Evolutionary conservation across 108 stramenopile genomes (phyloP).

Genomic region (Fragilariopsis cylindrus): DNA sequence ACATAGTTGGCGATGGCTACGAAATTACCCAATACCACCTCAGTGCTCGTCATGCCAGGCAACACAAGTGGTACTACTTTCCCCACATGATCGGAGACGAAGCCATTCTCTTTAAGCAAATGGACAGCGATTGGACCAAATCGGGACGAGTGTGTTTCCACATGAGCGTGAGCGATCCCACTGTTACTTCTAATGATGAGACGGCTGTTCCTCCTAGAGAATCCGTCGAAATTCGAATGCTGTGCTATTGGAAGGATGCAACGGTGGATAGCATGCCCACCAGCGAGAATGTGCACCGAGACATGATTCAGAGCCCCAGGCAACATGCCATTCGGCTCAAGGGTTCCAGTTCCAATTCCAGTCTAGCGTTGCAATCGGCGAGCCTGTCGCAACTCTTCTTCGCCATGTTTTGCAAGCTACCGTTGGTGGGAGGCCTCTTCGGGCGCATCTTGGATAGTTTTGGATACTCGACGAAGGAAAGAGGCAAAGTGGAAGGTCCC

Average conservation of each 20-base stretch:
- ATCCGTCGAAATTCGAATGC: conserved; percentile 26
- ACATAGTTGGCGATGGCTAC: neutral
- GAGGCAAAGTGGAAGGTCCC: too few relatives aligned
- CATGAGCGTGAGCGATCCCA: conserved; percentile 25
- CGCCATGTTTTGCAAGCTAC: too few relatives aligned
- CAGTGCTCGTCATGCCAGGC: conserved; percentile 19
- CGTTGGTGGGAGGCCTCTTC: too few relatives aligned
- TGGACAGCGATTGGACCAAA: conserved; percentile 28
- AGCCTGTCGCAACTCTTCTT: too few relatives aligned
- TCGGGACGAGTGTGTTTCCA: conserved; percentile 29
- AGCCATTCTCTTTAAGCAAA: conserved; percentile 35
- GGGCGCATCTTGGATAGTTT: too few relatives aligned
- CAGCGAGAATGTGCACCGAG: neutral
- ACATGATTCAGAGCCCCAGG: conserved; percentile 7
- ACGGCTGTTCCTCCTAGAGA: neutral
- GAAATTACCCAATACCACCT: conserved; percentile 4
- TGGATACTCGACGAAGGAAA: too few relatives aligned
- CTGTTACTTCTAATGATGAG: neutral
- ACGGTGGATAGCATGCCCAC: conserved; percentile 25
- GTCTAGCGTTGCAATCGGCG: neutral
- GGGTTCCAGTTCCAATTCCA: neutral
- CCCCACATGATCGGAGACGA: conserved; percentile 28
- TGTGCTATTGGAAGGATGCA: conserved; percentile 27
- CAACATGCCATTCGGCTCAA: neutral
- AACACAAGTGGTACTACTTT: conserved; percentile 38